Evolutionary conservation across 2,329 filamentous ascomycete species (phyloP), one percentile per base, ranked within the genome.

Genomic region (Fusarium cicatricum): DNA sequence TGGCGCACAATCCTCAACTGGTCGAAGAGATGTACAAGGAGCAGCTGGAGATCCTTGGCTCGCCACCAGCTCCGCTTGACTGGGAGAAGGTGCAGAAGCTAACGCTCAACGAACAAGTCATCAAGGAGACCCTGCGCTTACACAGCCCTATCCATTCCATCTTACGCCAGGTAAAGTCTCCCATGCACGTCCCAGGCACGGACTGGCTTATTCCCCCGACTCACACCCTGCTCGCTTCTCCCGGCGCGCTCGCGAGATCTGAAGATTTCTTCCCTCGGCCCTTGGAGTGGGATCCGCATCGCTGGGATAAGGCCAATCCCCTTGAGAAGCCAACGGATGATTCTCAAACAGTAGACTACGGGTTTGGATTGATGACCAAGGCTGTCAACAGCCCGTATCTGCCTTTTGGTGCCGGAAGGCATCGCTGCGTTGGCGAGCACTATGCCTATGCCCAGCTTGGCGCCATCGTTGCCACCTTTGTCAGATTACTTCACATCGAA

Each of bases 131-230:
- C 1, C 85, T 97, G 15, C 90, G 93, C 54, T 81, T 97, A 11
- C 91, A 97, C 73, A 90, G 92, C 1, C 93, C 93, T 0, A 97
- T 97, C 70, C 92, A 97, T 82, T 94, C 90, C 21, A 96, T 97
- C 68, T 85, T 97, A 80, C 91, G 93, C 67, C 89, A 90, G 65
- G 93, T 97, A 72, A 97, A 93, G 78, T 85, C 86, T 58, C 91
- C 92, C 45, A 91, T 97, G 84, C 84, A 86, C 6, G 85, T 96
- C 9, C 86, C 91, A 12, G 90, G 89, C 53, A 96, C 91, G 8
- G 88, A 89, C 58, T 96, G 89, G 71, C 85, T 91, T 39, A 85
- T 98, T 51, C 92, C 93, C 3, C 85, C 89, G 1, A 85, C 84
- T n/a, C 92, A 96, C 76, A 86, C 85, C 9, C 85, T 98, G 19